Base-by-base conservation (phyloP, 2,329 filamentous ascomycete genomes). In the Alternaria gansuensis region DNA sequence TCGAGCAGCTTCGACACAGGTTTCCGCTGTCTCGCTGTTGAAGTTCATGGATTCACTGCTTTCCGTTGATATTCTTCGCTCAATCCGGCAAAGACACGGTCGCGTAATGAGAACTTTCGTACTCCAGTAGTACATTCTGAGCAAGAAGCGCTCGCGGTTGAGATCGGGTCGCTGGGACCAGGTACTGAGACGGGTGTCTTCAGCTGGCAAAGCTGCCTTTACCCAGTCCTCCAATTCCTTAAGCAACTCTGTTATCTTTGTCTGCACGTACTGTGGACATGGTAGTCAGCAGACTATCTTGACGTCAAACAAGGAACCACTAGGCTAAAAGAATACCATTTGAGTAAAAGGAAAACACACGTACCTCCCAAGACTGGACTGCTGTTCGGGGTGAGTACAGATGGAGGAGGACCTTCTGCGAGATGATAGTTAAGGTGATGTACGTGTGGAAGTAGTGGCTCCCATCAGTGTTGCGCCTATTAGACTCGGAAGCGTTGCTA, bases 81-180 rank as follows among this genome's bases (percentile, higher is more conserved):
- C 72, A 5, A 78, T 54, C 13, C 74, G 60, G 51, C 77, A 80
- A 0, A 80, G 66, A 49, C 76, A 78, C 4, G 78, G 78, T 5
- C 76, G 74, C 9, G 70, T 77, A 10, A 77, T 76, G 4, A 80
- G 70, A 3, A 79, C 73, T 29, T 67, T 73, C 1, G 71, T 66
- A 37, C 75, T 77, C 57, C 71, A 72, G 51, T 75, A 79, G 17
- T 68, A 64, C 5, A 78, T 71, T 3, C 44, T 53, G 23, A 73
- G 63, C 10, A 72, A 29, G 6, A 68, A 46, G 4, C 51, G 62
- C 28, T 68, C 61, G 28, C 69, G 66, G 13, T 60, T 24, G n/a
- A 60, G 29, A 2, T 54, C 24, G 4, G 37, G 9, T 33, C 34
- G 28, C 28, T 37, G 48, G 62, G 48, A 9, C 70, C 39, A 14